A percentile compares a stretch with the other conserved stretches of the same genome.
Evolutionary conservation across 257 asterid species (phyloP).

Genomic region (Solanum rostratum): DNA sequence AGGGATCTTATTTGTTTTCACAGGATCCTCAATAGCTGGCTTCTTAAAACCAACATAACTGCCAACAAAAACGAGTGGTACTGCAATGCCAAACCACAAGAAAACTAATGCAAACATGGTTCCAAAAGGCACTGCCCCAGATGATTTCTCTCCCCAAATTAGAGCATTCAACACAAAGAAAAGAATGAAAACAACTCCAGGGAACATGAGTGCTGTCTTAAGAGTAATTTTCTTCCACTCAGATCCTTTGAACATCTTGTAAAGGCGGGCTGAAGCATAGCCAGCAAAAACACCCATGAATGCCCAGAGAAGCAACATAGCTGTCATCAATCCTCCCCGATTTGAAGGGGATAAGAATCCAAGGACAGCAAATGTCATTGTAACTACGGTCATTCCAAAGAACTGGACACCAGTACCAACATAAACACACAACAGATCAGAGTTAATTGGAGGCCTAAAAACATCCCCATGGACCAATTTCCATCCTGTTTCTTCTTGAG

Average conservation of each 20-base stretch:
- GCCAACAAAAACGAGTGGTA: conserved; percentile 83
- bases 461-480: conserved; percentile 88
- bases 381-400: conserved; percentile 70
- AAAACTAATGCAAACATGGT: conserved; percentile 73
- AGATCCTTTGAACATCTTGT: conserved; percentile 83
- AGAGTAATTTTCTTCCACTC: conserved; percentile 87
- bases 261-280: conserved; percentile 71
- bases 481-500: conserved; percentile 97
- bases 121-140: conserved; percentile 89
- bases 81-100: conserved; percentile 83
- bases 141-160: conserved; percentile 85
- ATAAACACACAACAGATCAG: conserved; percentile 66
- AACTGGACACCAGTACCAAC: conserved; percentile 89
- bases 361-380: conserved; percentile 70
- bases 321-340: conserved; percentile 88
- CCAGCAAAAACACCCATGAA: conserved; percentile 92
- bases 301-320: conserved; percentile 87
- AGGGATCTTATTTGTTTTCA: conserved; percentile 83
- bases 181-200: conserved; percentile 46
- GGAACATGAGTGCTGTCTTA: conserved; percentile 68
- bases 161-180: conserved; percentile 72
- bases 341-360: conserved; percentile 91
- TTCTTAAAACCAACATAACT: conserved; percentile 66
- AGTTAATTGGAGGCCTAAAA: conserved; percentile 75
- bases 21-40: conserved; percentile 80